Base-by-base conservation (phyloP, 176 grass and related monocot species). In the Paspalum vaginatum region DNA sequence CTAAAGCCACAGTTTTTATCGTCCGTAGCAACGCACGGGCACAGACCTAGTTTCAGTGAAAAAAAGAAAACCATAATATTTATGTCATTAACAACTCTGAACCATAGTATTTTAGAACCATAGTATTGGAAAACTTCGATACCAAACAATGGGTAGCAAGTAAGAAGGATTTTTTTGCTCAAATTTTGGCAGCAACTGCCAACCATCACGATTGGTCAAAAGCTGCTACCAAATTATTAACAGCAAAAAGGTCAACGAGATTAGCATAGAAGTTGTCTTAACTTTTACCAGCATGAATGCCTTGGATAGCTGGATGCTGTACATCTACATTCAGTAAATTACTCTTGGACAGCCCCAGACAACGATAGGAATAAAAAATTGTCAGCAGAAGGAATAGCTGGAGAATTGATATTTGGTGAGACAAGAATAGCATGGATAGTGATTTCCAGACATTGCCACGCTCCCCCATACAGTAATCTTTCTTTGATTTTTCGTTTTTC, bases 281-380 rank as follows among this genome's bases (percentile, higher is more conserved):
- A 21, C 59, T 74, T 79, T 79, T 85, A 73, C 48, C 25, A 65
- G 13, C 58, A 73, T 46, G 20, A 18, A 79, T 64, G 56, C 11
- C 11, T 55, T 61, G 43, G 52, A 41, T 62, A 3, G 37, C 42
- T 52, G 26, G 13, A 61, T 63, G 3, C 17, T 16, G 46, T 60
- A 27, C 45, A 72, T 18, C 56, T 59, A 59, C 25, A 58, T 62
- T 43, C 21, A 45, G 75, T 64, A 54, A 42, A 53, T 44, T 62
- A 53, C 54, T 65, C 54, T 45, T 45, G 21, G 38, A 8, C 43
- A 71, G 25, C 14, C 22, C 76, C 15, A 51, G 24, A 65, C 57
- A 66, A 63, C n/a, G 67, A 72, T 65, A 44, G 46, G 38, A 85
- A 72, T 9, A 53, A 38, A 72, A 21, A 71, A 62, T 25, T 80